Conservation (phyloP, 768 basidiomycete genomes). For the Saitozyma sp. region DNA sequence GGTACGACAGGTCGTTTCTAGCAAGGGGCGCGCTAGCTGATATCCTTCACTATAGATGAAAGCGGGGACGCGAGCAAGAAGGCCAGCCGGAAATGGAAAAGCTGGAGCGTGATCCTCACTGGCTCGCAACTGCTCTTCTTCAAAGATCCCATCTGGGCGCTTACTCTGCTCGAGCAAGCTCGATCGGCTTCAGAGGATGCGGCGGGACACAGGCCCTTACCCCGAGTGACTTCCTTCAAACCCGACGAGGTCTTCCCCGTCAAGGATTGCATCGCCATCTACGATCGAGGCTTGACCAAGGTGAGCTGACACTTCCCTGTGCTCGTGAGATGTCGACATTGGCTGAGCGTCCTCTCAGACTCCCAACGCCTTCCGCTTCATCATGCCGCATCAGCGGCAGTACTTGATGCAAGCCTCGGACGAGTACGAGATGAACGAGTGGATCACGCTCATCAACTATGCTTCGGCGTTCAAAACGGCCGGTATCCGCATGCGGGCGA, state of each 20-base stretch:
- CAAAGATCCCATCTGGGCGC: constrained; percentile 53
- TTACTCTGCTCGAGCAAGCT: constrained; percentile 44
- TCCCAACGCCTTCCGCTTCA: constrained; percentile 72
- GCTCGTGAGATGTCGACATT: background rate
- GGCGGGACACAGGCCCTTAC: constrained; percentile 41
- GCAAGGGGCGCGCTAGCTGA: background rate
- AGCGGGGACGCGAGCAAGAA: constrained; percentile 73
- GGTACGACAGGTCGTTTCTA: constrained; percentile 34
- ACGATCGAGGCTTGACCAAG: constrained; percentile 74
- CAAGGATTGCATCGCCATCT: constrained; percentile 74
- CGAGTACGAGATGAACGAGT: constrained; percentile 76
- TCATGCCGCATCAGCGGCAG: constrained; percentile 74
- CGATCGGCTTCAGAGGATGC: constrained; percentile 11
- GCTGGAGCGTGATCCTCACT: constrained; percentile 80
- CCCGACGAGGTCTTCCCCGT: constrained; percentile 85
- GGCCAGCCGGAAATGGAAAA: constrained; percentile 81
- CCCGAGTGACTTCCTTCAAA: constrained; percentile 55
- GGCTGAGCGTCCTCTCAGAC: constrained; percentile 56
- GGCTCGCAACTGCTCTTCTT: constrained; percentile 89
- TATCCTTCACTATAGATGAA: constrained; percentile 56
- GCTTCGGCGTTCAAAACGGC: constrained; percentile 86
- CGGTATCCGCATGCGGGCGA: constrained; percentile 75
- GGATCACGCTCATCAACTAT: constrained; percentile 92
- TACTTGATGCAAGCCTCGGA: constrained; percentile 73
- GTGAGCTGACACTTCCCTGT: constrained; percentile 54